Evolutionary conservation across 2,329 filamentous ascomycete genomes (phyloP).

Genomic region (Fusarium burgessii): DNA sequence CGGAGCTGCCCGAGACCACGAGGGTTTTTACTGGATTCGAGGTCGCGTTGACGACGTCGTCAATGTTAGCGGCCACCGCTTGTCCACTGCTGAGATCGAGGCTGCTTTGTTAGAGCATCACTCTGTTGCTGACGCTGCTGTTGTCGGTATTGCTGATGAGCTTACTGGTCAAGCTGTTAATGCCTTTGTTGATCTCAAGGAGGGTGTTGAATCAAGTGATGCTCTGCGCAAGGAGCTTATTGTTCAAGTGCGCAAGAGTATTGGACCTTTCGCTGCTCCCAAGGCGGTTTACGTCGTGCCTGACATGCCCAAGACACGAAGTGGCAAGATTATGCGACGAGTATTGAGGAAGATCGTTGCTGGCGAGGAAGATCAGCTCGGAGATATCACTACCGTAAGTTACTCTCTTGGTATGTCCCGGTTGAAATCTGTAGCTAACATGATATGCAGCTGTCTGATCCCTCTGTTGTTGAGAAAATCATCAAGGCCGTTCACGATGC

Average conservation of each 20-base stretch:
- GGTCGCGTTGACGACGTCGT: constrained; percentile 98
- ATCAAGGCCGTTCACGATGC: constrained; percentile 81
- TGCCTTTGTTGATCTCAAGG: constrained; percentile 94
- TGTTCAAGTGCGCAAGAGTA: constrained; percentile 95
- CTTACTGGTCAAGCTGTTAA: constrained; percentile 97
- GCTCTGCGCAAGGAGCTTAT: constrained; percentile 93
- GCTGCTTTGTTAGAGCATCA: constrained; percentile 94
- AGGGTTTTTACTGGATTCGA: constrained; percentile 99
- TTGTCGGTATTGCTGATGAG: constrained; percentile 93
- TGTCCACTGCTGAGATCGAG: constrained; percentile 98
- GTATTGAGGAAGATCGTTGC: constrained; percentile 97
- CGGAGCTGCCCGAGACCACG: constrained; percentile 94
- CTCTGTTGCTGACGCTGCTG: constrained; percentile 91
- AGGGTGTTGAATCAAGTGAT: constrained; percentile 79
- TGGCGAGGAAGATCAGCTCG: constrained; percentile 96
- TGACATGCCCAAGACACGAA: constrained; percentile 96
- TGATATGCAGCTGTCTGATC: constrained; percentile 80
- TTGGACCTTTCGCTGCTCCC: constrained; percentile 95
- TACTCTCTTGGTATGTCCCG: background rate
- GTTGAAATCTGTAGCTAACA: constrained; percentile 28
- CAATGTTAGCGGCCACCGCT: constrained; percentile 95
- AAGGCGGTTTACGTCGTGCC: constrained; percentile 93
- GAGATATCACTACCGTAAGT: constrained; percentile 90
- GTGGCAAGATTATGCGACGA: constrained; percentile 98
- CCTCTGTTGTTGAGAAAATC: constrained; percentile 88